A percentile compares a stretch with the other conserved stretches of the same genome.
Evolutionary conservation across 106 monocot genomes (phyloP).

Genomic region (Vanilla planifolia): DNA sequence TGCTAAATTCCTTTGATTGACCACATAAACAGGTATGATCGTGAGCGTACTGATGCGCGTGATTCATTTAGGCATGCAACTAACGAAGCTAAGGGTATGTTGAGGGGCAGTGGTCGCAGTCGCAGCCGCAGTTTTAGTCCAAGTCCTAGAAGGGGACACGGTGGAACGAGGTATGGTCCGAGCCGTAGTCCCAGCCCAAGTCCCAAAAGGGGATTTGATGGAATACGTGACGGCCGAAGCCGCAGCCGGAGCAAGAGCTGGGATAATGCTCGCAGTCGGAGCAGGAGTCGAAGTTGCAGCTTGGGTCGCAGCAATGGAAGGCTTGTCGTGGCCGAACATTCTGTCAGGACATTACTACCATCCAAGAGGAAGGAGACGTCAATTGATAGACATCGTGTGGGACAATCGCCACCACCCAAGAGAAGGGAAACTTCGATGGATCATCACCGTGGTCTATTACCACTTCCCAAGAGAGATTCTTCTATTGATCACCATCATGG

Average conservation of each 20-base stretch:
- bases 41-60: constrained; percentile 1
- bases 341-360: neutral
- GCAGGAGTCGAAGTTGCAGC: constrained; percentile 22
- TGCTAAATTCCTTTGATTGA: neutral
- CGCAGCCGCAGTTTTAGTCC: constrained; percentile 13
- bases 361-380: constrained; percentile 4
- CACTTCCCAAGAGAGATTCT: constrained; percentile 3
- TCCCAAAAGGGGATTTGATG: constrained; percentile 9
- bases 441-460: neutral
- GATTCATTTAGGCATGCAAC: neutral
- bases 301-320: constrained; percentile 3
- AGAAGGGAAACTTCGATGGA: neutral
- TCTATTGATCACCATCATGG: neutral
- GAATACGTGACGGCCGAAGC: constrained; percentile 1
- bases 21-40: constrained; percentile 10
- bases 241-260: constrained; percentile 16
- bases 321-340: neutral
- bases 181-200: too few species aligned
- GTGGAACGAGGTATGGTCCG: neutral
- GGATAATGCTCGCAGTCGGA: constrained; percentile 3
- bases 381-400: neutral
- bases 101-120: constrained; percentile 13
- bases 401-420: constrained; percentile 4
- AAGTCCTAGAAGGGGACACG: constrained; percentile 4
- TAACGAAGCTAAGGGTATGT: constrained; percentile 1